These are phyloP conservation scores for Boletus rubroflammeus DNA, from an alignment of 768 basidiomycete genomes.

Conservation along the genomic window DNA sequence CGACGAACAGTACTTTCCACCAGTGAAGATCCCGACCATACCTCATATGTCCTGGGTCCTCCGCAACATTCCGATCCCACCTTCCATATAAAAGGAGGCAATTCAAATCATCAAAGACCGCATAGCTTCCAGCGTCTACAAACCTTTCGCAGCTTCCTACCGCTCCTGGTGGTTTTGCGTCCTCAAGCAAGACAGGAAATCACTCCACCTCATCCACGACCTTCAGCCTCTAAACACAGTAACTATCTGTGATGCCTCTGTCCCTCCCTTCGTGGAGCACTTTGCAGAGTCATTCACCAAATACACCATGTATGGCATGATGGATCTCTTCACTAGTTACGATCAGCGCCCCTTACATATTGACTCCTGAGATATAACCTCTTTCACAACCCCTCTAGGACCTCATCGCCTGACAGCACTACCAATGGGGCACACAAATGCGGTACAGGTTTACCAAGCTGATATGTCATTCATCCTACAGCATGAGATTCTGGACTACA, in stretches of 20 bases:
- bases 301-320: too few relatives aligned
- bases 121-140: conserved; percentile 36
- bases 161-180: neutral
- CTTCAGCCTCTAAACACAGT: neutral
- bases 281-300: neutral
- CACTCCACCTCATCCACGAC: neutral
- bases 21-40: conserved; percentile 31
- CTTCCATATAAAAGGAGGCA: neutral
- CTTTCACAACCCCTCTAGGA: too few relatives aligned
- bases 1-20: conserved; percentile 29
- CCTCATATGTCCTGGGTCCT: conserved; percentile 34
- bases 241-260: neutral
- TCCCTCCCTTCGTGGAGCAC: neutral
- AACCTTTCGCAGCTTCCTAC: conserved; percentile 15
- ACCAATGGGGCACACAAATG: too few relatives aligned
- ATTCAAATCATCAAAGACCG: conserved; percentile 31
- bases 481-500: too few relatives aligned
- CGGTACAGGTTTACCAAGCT: too few relatives aligned
- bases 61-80: conserved; percentile 30
- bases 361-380: too few relatives aligned
- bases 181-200: neutral
- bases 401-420: too few relatives aligned
- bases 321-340: too few relatives aligned
- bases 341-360: too few relatives aligned
- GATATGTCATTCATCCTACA: too few relatives aligned